Evolutionary conservation across 2,329 filamentous ascomycete genomes (phyloP).

Genomic region (Alternaria alternata): DNA sequence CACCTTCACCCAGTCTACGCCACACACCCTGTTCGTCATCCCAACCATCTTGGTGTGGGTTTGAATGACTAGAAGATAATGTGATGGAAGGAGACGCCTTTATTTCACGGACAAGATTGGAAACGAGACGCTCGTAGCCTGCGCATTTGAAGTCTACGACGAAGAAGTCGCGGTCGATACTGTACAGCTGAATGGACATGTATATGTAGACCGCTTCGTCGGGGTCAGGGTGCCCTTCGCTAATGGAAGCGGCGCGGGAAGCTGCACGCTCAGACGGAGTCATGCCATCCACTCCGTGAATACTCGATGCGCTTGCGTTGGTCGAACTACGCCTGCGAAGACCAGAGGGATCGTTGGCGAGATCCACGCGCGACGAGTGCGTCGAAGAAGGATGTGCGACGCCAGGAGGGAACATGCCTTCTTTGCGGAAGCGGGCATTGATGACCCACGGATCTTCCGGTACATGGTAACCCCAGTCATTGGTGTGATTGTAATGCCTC

Average conservation of each 20-base stretch:
- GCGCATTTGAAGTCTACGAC: constrained; percentile 99
- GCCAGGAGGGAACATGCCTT: constrained; percentile 71
- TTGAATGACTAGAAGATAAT: constrained; percentile 23
- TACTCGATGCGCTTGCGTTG: constrained; percentile 40
- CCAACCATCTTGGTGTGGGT: constrained; percentile 42
- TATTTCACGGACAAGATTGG: constrained; percentile 52
- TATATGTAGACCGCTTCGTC: constrained; percentile 86
- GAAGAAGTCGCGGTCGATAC: constrained; percentile 87
- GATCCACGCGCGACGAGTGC: constrained; percentile 58
- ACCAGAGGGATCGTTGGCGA: constrained; percentile 44
- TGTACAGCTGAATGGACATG: constrained; percentile 76
- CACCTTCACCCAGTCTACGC: constrained; percentile 44
- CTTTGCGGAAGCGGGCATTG: constrained; percentile 84
- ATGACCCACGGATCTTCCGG: constrained; percentile 96
- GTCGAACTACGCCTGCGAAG: constrained; percentile 44
- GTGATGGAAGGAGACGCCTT: constrained; percentile 36
- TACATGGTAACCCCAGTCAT: constrained; percentile 76
- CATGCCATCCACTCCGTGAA: constrained; percentile 42
- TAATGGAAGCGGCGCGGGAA: constrained; percentile 22
- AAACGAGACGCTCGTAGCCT: constrained; percentile 87
- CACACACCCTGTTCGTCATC: constrained; percentile 47
- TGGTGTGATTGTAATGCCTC: constrained; percentile 55
- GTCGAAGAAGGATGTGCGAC: constrained; percentile 59
- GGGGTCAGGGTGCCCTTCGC: constrained; percentile 49
- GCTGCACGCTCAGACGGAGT: constrained; percentile 22